phyloP scores from a whole-genome alignment of 2,329 filamentous ascomycete species.

The Ambrosiella beaveri region DNA sequence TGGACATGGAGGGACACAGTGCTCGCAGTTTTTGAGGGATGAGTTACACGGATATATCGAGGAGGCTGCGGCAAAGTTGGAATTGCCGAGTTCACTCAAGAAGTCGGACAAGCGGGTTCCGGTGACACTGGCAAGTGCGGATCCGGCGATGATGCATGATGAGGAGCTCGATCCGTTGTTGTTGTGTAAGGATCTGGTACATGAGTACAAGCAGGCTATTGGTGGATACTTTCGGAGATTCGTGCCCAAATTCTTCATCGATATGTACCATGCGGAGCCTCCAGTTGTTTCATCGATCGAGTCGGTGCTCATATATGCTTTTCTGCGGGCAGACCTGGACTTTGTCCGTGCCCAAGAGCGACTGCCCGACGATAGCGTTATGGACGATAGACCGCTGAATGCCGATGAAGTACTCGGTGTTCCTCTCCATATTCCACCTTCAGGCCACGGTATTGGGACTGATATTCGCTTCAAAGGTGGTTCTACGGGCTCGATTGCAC shows the following conservation, averaged over 20 bases:
- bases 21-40: constrained; percentile 70
- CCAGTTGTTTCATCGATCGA: constrained; percentile 16
- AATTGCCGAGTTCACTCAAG: constrained; percentile 45
- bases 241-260: constrained; percentile 56
- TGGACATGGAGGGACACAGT: constrained; percentile 81
- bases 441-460: constrained; percentile 51
- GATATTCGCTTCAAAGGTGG: constrained; percentile 73
- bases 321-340: constrained; percentile 83
- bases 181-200: constrained; percentile 54
- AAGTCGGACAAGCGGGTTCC: neutral
- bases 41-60: constrained; percentile 81
- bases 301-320: constrained; percentile 65
- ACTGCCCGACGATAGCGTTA: constrained; percentile 59
- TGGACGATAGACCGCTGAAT: constrained; percentile 65
- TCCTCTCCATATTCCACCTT: constrained; percentile 34
- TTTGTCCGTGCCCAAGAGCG: constrained; percentile 80
- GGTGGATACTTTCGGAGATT: constrained; percentile 93
- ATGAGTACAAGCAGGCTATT: constrained; percentile 65
- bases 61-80: constrained; percentile 57
- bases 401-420: constrained; percentile 64
- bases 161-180: constrained; percentile 35
- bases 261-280: constrained; percentile 13
- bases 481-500: constrained; percentile 73
- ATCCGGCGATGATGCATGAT: no score
- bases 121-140: neutral